Evolutionary conservation across 441 rosid genomes (phyloP).

Genomic region (Gossypium schwendimanii): DNA sequence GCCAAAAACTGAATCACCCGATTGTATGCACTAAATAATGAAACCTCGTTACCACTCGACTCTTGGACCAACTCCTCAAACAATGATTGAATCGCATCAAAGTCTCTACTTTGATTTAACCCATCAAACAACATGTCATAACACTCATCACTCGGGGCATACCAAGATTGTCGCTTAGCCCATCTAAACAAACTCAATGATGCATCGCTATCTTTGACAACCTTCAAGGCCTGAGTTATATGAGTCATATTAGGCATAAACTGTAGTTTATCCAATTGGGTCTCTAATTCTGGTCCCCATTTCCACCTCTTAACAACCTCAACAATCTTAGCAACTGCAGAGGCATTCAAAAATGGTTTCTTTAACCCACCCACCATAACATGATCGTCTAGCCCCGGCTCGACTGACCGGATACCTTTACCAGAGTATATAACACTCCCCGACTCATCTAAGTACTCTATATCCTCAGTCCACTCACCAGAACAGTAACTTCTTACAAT

Average conservation of each 20-base stretch:
- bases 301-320: constrained; percentile 91
- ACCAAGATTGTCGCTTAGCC: constrained; percentile 88
- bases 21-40: constrained; percentile 52
- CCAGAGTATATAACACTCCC: constrained; percentile 73
- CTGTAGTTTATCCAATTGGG: constrained; percentile 71
- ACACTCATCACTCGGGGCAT: constrained; percentile 49
- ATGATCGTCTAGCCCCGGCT: constrained; percentile 81
- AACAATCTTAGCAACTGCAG: constrained; percentile 78
- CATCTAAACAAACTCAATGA: constrained; percentile 74
- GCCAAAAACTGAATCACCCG: constrained; percentile 80
- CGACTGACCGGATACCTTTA: constrained; percentile 73
- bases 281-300: constrained; percentile 95
- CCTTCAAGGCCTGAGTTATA: constrained; percentile 58
- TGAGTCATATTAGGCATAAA: constrained; percentile 81
- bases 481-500: constrained; percentile 43
- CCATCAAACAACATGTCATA: constrained; percentile 64
- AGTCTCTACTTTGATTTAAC: constrained; percentile 59
- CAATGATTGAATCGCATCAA: constrained; percentile 56
- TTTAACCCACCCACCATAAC: constrained; percentile 73
- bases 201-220: constrained; percentile 52
- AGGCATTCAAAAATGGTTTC: constrained; percentile 70
- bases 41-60: constrained; percentile 28
- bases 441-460: constrained; percentile 83
- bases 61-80: constrained; percentile 84
- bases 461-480: constrained; percentile 70